Conservation (phyloP, 2,329 filamentous ascomycete species). For the Cladorrhinum sp. region DNA sequence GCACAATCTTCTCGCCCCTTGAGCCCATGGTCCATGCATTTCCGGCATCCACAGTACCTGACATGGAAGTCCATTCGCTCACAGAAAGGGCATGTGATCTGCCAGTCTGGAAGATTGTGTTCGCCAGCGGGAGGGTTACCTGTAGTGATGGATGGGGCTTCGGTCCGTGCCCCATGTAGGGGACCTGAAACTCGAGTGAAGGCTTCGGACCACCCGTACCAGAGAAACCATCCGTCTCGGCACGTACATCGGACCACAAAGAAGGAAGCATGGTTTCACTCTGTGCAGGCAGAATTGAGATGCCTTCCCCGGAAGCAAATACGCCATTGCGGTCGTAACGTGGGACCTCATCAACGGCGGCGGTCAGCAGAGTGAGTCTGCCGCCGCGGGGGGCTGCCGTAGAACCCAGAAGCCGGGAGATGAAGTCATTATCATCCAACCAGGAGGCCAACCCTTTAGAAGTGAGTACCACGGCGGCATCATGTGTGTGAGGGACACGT, state of each 20-base stretch:
- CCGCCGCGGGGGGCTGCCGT: background rate
- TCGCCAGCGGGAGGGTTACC: conserved; percentile 65
- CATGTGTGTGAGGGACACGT: background rate
- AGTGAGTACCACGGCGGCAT: conserved; percentile 49
- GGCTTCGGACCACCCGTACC: conserved; percentile 28
- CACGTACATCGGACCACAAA: conserved; percentile 37
- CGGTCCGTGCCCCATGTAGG: conserved; percentile 17
- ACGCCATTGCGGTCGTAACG: conserved; percentile 33
- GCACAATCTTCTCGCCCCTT: conserved; percentile 38
- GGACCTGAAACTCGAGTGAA: conserved; percentile 34
- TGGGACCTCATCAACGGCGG: conserved; percentile 55
- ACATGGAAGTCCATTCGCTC: conserved; percentile 37
- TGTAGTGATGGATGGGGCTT: conserved; percentile 27
- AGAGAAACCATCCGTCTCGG: background rate
- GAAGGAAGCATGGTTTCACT: conserved; percentile 43
- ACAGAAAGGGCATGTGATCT: conserved; percentile 56
- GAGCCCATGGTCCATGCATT: conserved; percentile 27
- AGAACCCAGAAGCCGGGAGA: conserved; percentile 32
- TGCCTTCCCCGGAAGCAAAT: conserved; percentile 30
- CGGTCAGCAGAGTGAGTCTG: conserved; percentile 49
- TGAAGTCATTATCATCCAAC: conserved; percentile 43
- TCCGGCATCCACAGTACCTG: background rate
- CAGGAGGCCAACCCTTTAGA: conserved; percentile 48
- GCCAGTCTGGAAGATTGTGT: conserved; percentile 74
- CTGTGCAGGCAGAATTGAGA: conserved; percentile 48